Evolutionary conservation across 2,329 filamentous ascomycete genomes (phyloP), one percentile per base, ranked within the genome.

Genomic region (Coniosporium tulheliwenetii): DNA sequence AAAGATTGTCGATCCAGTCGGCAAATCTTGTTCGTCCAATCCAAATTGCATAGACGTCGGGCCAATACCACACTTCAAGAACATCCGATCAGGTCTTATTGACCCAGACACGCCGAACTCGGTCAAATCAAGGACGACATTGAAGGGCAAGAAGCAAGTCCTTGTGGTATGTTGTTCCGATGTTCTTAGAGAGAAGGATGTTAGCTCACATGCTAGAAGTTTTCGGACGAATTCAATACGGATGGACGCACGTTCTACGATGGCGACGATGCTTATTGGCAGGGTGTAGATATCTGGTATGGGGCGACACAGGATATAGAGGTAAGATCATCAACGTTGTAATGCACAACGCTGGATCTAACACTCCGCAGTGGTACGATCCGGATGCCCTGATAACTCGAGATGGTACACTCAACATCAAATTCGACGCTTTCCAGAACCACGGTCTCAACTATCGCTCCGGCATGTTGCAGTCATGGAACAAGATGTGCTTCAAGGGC

Each of bases 391-490:
- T 75, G 2, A 73, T 69, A 2, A 82, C 78, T 2, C 66, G 63
- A 35, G 66, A 77, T 46, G 79, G 79, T 19, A 70, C 70, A 1
- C 63, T 82, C 33, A 72, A 79, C 51, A 61, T 84, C 39, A 67
- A 68, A 37, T 80, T 84, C 48, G 77, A 81, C 51, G 65, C 69
- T 5, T 80, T 77, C 52, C 58, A 71, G 45, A 83, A 73, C 46
- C 78, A 83, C 53, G 69, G 70, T 38, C 60, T 81, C 15, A 68
- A 79, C 44, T 83, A 78, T 52, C 70, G 79, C 39, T 82, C 78
- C 5, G 78, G 77, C n/a, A 83, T 83, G 79, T 48, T 83, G 8
- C 78, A 83, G 51, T 80, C 75, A 9, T 83, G 79, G 79, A 83
- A 83, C 55, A 74, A 81, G 53, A 54, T 83, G 41, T 81, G 79